These are phyloP conservation scores for Rhodotorula diobovata DNA, from an alignment of 768 basidiomycete species.

Conservation along the genomic window DNA sequence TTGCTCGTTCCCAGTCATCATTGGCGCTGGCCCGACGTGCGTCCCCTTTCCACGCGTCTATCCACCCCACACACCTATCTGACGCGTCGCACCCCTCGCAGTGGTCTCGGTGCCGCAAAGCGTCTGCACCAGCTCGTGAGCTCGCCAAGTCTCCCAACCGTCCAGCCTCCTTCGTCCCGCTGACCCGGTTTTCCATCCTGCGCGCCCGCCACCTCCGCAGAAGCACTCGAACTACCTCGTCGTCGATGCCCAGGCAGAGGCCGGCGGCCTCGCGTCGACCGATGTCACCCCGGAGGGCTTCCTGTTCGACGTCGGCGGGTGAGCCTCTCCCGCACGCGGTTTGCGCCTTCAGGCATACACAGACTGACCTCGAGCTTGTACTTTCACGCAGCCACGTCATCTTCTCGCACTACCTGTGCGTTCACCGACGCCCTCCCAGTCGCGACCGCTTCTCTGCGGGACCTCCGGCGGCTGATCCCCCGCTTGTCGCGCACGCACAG, in stretches of 20 bases:
- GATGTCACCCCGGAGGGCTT: slow-evolving; percentile 49
- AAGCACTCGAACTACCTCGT: slow-evolving; percentile 44
- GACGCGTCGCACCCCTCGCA: slow-evolving; percentile 14
- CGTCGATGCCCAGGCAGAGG: slow-evolving; percentile 45
- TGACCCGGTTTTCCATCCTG: not conserved
- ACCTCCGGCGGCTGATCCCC: not conserved
- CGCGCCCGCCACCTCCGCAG: slow-evolving; percentile 11
- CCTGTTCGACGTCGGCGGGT: slow-evolving; percentile 49
- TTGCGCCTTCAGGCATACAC: not conserved
- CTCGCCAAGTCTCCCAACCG: not conserved
- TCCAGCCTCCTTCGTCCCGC: not conserved
- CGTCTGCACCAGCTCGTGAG: slow-evolving; percentile 47
- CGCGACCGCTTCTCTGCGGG: too few species aligned
- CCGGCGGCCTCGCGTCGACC: slow-evolving; percentile 49
- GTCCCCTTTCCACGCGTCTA: not conserved
- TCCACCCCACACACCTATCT: not conserved
- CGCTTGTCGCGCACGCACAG: not conserved
- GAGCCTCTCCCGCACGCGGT: slow-evolving; percentile 42
- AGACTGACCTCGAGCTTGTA: not conserved
- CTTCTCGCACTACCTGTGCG: slow-evolving; percentile 49
- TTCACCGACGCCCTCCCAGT: not conserved
- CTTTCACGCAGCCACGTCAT: slow-evolving; percentile 48
- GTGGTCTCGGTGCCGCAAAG: slow-evolving; percentile 50
- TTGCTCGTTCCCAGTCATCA: slow-evolving; percentile 39
- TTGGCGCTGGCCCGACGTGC: slow-evolving; percentile 48